Conservation (phyloP, 1,139 yeast species). For the Sugiyamaella sp. region DNA sequence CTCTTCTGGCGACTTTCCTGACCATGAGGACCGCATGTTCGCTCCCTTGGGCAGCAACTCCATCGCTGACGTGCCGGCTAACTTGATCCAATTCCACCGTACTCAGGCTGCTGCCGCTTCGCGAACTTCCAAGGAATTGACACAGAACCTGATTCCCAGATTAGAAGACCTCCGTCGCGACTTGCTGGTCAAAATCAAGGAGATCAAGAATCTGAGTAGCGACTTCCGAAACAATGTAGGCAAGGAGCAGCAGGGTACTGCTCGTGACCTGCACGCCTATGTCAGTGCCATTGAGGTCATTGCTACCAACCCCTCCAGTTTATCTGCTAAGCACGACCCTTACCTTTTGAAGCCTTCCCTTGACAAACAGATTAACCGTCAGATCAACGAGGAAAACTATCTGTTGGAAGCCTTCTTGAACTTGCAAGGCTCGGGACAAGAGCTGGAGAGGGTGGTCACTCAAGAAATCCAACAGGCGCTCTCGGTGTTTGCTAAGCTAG, state of each 20-base stretch:
- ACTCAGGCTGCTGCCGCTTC: conserved; percentile 68
- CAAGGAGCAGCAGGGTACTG: conserved; percentile 67
- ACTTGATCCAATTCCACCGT: conserved; percentile 74
- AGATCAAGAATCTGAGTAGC: conserved; percentile 75
- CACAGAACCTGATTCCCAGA: conserved; percentile 71
- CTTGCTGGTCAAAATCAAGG: conserved; percentile 79
- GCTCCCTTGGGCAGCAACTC: conserved; percentile 81
- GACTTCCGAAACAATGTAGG: conserved; percentile 80
- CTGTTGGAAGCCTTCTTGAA: conserved; percentile 86
- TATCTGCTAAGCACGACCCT: conserved; percentile 69
- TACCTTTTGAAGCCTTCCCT: conserved; percentile 69
- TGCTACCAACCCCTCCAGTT: conserved; percentile 40
- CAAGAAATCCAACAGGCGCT: conserved; percentile 83
- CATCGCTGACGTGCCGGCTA: conserved; percentile 76
- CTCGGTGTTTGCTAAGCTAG: conserved; percentile 62
- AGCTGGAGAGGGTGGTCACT: conserved; percentile 85
- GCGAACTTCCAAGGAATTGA: conserved; percentile 71
- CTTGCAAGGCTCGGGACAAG: conserved; percentile 84
- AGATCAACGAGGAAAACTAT: conserved; percentile 80
- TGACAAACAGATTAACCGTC: conserved; percentile 76
- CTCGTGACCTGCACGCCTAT: conserved; percentile 36
- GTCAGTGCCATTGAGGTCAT: conserved; percentile 37
- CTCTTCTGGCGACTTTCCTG: conserved; percentile 22
- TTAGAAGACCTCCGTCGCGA: conserved; percentile 85
- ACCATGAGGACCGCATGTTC: conserved; percentile 53